Base-by-base conservation (phyloP, 2,329 filamentous ascomycete genomes). In the Nigrospora sphaerica region DNA sequence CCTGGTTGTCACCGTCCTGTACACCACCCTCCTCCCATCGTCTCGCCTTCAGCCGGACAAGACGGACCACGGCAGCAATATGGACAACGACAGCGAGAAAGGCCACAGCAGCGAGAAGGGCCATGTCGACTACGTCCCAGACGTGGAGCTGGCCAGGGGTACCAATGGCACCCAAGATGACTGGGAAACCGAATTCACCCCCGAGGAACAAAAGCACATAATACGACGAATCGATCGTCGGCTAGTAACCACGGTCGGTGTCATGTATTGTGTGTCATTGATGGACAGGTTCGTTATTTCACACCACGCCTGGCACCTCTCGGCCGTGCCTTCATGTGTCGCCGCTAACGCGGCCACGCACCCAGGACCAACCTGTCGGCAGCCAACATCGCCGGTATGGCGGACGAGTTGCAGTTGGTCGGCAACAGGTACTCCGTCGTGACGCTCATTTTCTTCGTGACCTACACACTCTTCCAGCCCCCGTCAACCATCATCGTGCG, bases 191-290 rank as follows among this genome's bases (percentile, higher is more conserved):
- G 73, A 69, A 45, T 82, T 84, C 63, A 74, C 78, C 1, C 72
- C 72, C 0, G 64, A 71, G 16, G 82, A 92, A 65, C 78, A 86
- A 66, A 78, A 71, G 59, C 75, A 68, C 37, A 87, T 93, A 57
- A 80, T 90, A 37, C 73, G 75, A 46, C 78, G 80, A 12, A 72
- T 93, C 54, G 88, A 95, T 63, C 68, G 72, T 31, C 78, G 83
- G 2, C 68, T 86, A 4, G 77, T 86, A 36, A 59, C 75, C 4
- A 81, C 76, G 2, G 77, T 81, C 5, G 83, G 83, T 17, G 59
- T 75, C 52, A 76, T 89, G 67, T 91, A 91, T 64, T 88, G 85
- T 60, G 73, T 88, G 55, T 85, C 78, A 52, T 68, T 92, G 49
- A 87, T 92, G 80, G 88, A 93, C 59, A 74, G 88, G 32, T 49